Conservation (phyloP, 768 basidiomycete species). For the Mycena olivaceomarginata region DNA sequence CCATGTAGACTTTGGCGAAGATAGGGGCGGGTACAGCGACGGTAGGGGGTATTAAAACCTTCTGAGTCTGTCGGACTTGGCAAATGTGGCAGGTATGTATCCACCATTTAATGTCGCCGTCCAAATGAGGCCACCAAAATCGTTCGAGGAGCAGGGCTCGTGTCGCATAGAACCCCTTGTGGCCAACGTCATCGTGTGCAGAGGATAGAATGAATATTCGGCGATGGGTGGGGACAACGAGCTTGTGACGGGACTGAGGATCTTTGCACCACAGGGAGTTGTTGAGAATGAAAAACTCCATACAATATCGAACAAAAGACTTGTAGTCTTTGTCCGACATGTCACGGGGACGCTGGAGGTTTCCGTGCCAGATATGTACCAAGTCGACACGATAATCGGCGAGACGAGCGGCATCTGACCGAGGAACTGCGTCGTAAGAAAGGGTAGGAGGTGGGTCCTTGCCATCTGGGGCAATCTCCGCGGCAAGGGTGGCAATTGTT, state of each 20-base stretch:
- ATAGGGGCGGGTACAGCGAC: slow-evolving; percentile 36
- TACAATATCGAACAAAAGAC: slow-evolving; percentile 43
- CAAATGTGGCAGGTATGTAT: slow-evolving; percentile 45
- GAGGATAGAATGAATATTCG: not conserved
- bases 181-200: slow-evolving; percentile 50
- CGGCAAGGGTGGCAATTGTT: slow-evolving; percentile 6
- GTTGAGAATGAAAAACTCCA: slow-evolving; percentile 44
- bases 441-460: not conserved
- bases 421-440: slow-evolving; percentile 2
- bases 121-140: no score
- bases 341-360: slow-evolving; percentile 18
- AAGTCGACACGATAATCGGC: slow-evolving; percentile 28
- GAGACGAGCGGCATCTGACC: not conserved
- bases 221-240: slow-evolving; percentile 40
- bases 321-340: slow-evolving; percentile 35
- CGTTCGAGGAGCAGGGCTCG: not conserved
- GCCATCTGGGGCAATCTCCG: not conserved
- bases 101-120: slow-evolving; percentile 14
- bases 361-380: slow-evolving; percentile 30
- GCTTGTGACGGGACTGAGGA: slow-evolving; percentile 44
- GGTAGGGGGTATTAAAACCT: slow-evolving; percentile 41
- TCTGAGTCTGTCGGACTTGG: slow-evolving; percentile 44
- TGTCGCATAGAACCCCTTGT: slow-evolving; percentile 48
- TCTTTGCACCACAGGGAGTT: slow-evolving; percentile 48
- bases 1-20: slow-evolving; percentile 19